Evolutionary conservation across 768 basidiomycete genomes (phyloP), one percentile per base, ranked within the genome.

Genomic region (Mycena epipterygia): DNA sequence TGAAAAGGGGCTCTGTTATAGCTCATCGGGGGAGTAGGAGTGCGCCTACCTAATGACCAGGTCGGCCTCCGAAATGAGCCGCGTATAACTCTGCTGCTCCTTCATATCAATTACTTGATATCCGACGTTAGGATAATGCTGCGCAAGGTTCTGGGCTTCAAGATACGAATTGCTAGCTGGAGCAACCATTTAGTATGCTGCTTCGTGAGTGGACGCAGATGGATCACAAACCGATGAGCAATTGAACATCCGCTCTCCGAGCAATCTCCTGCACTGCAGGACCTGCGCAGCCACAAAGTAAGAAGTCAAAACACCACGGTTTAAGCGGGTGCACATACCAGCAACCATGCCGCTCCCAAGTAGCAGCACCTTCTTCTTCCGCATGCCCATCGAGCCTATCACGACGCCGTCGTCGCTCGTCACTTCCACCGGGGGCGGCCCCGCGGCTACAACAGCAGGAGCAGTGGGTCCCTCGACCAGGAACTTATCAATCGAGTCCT

Each of bases 321-420:
- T 4, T 95, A 91, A 0, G 94, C 94, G 19, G 97, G 97, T 3
- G 92, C 93, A 6, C 96, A 95, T 23, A n/a, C n/a, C n/a, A n/a
- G n/a, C n/a, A n/a, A 98, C 97, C 91, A 98, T 95, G n/a, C 97
- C 97, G 63, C 94, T 95, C 11, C 97, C 97, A 2, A 98, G 86
- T 76, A 98, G 84, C 37, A 98, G 79, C 0, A 96, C 87, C 74
- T 86, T 89, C 83, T 91, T 92, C 81, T 88, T 90, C 73, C 67
- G 81, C 61, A 56, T 55, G 12, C 64, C 70, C 56, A 55, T 58
- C n/a, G 67, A 55, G 23, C 35, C 23, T 46, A 57, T 37, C 35
- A 46, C 65, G n/a, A 63, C 61, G 11, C n/a, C 56, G 29, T 51
- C 63, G 21, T 64, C 64, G 25, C 35, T n/a, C 3, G 32, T 41